phyloP scores from a whole-genome alignment of 2,329 filamentous ascomycete species.

The Ascochyta pisi region DNA sequence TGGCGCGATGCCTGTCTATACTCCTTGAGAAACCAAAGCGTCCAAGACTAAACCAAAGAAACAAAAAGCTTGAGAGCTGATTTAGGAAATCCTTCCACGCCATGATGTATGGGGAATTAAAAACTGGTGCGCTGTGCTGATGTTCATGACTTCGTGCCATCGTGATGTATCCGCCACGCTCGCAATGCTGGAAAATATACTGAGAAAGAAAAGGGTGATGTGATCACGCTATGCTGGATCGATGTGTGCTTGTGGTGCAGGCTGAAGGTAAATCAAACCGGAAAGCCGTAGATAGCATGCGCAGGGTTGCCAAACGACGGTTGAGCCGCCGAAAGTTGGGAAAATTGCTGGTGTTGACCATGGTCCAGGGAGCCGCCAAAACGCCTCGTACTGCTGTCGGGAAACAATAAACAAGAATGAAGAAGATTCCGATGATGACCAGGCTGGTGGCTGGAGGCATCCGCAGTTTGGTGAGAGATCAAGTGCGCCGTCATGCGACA shows the following conservation, averaged over 20 bases:
- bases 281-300: constrained; percentile 37
- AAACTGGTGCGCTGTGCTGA: constrained; percentile 25
- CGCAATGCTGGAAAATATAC: constrained; percentile 45
- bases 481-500: constrained; percentile 29
- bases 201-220: constrained; percentile 26
- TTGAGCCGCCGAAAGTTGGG: constrained; percentile 22
- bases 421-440: constrained; percentile 39
- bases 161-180: constrained; percentile 41
- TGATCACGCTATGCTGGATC: constrained; percentile 10
- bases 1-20: constrained; percentile 29
- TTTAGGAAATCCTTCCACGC: constrained; percentile 18
- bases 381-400: constrained; percentile 36
- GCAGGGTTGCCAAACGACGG: constrained; percentile 30
- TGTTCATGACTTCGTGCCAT: constrained; percentile 48
- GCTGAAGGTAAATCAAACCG: constrained; percentile 19
- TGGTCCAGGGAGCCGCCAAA: constrained; percentile 39
- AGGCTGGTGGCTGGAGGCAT: constrained; percentile 24
- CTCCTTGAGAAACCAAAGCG: constrained; percentile 22
- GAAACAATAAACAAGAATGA: constrained; percentile 51
- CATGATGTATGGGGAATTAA: constrained; percentile 29
- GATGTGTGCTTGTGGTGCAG: constrained; percentile 4
- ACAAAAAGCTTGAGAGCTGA: constrained; percentile 21
- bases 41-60: constrained; percentile 18
- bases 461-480: constrained; percentile 22
- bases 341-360: constrained; percentile 29